Base-by-base conservation (phyloP, 2,329 filamentous ascomycete species). In the Fusarium globosum region DNA sequence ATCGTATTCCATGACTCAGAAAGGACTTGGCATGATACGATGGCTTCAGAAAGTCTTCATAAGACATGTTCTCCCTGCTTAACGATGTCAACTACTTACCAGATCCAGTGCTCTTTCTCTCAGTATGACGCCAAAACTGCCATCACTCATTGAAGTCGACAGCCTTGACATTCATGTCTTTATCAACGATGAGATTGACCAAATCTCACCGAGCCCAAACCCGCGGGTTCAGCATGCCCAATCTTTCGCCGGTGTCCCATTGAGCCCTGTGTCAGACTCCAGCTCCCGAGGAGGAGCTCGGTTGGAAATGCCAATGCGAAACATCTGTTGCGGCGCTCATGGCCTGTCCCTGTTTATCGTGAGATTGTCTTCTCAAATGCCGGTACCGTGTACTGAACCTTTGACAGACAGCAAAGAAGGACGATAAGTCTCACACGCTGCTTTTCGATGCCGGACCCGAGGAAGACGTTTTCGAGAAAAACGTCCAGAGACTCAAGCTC, bases 251-350 rank as follows among this genome's bases (percentile, higher is more conserved):
- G 35, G 57, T 52, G 21, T 52, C 6, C 57, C 45, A 6, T 20
- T 41, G 6, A 52, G 21, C 8, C 16, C 21, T 5, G 23, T 60
- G 6, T 26, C 45, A 1, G 45, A 52, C 16, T 21, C 45, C 1
- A 23, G n/a, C 30, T 13, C 57, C 11, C 57, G 57, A 1, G 57
- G 57, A 30, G 26, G 57, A 26, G 35, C 57, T 30, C 26, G 8
- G 2, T 18, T 52, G 35, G 57, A 60, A 16, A 60, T 60, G 57
- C 57, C 57, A 52, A 60, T 60, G 57, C 43, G 43, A 8, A 41
- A 60, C 4, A 60, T 60, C 4, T 53, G 43, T 4, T 60, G 43
- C 11, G 57, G 43, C 2, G 57, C 57, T 30, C 57, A 60, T 28
- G 57, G 57, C 2, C 35, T 60, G 20, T 60, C 57, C 10, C 15